Evolutionary conservation across 305 asterid species (phyloP).

Genomic region (Fraxinus sp.): DNA sequence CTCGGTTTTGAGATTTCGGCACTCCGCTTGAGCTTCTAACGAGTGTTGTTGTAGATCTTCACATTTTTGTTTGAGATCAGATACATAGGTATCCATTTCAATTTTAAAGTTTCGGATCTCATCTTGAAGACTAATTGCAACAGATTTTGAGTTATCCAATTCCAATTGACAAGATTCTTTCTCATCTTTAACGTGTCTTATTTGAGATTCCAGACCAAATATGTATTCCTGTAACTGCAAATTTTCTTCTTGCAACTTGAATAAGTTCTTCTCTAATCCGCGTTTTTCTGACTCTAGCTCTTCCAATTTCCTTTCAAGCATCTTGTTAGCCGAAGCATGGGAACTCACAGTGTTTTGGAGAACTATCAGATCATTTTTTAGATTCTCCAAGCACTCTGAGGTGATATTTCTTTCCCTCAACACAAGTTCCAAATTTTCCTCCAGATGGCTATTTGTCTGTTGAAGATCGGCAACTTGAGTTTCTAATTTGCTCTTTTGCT

Average conservation of each 20-base stretch:
- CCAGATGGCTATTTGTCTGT: slow-evolving; percentile 35
- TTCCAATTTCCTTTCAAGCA: slow-evolving; percentile 39
- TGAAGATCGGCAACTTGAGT: slow-evolving; percentile 42
- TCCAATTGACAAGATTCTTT: slow-evolving; percentile 39
- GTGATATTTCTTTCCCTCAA: slow-evolving; percentile 31
- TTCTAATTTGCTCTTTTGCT: slow-evolving; percentile 38
- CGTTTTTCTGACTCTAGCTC: slow-evolving; percentile 39
- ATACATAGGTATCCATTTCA: slow-evolving; percentile 36
- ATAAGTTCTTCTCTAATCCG: slow-evolving; percentile 38
- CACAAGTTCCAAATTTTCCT: slow-evolving; percentile 37
- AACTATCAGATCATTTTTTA: slow-evolving; percentile 38
- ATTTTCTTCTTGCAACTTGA: slow-evolving; percentile 45
- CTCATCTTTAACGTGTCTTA: slow-evolving; percentile 41
- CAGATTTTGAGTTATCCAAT: slow-evolving; percentile 32
- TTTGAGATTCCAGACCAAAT: slow-evolving; percentile 38
- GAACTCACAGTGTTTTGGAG: slow-evolving; percentile 34
- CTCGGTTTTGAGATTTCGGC: slow-evolving; percentile 43
- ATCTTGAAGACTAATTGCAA: slow-evolving; percentile 38
- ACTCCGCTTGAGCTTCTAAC: slow-evolving; percentile 47
- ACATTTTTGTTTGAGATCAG: slow-evolving; percentile 36
- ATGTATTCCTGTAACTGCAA: slow-evolving; percentile 31
- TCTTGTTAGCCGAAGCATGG: slow-evolving; percentile 33
- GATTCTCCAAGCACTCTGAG: slow-evolving; percentile 38
- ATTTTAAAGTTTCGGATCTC: slow-evolving; percentile 44
- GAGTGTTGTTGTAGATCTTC: slow-evolving; percentile 41